phyloP scores from a whole-genome alignment of 1,284 basidiomycete genomes.

The Ceratobasidium sp. region DNA sequence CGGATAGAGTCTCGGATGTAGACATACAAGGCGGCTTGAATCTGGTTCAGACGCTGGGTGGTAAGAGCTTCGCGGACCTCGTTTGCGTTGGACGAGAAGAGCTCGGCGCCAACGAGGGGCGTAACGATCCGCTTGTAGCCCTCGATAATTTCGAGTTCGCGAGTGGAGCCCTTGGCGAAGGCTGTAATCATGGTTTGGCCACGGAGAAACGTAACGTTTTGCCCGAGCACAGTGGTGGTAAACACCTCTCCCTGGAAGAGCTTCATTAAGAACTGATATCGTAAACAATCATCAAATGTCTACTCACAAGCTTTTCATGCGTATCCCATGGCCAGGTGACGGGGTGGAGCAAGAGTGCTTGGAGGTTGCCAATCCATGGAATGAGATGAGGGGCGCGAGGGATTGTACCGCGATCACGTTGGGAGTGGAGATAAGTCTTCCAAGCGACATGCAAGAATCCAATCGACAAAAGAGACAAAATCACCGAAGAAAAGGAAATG shows the following conservation, averaged over 20 bases:
- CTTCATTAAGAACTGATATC: neutral
- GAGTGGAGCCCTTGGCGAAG: constrained; percentile 19
- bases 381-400: constrained; percentile 1
- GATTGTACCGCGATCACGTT: neutral
- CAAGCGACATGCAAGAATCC: neutral
- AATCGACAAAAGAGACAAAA: neutral
- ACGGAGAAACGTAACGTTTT: constrained; percentile 19
- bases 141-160: constrained; percentile 14
- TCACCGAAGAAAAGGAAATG: neutral
- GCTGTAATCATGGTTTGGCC: constrained; percentile 21
- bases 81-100: constrained; percentile 17
- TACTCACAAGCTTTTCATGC: constrained; percentile 6
- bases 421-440: constrained; percentile 9
- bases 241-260: neutral
- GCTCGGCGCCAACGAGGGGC: constrained; percentile 13
- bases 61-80: constrained; percentile 17
- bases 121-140: constrained; percentile 22
- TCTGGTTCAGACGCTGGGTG: constrained; percentile 17
- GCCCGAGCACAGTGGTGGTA: constrained; percentile 9
- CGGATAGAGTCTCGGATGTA: constrained; percentile 15
- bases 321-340: neutral
- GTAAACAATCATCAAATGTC: too few relatives aligned
- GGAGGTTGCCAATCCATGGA: constrained; percentile 2
- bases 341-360: neutral
- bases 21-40: constrained; percentile 16